These are phyloP conservation scores for Hymenoscyphus albidus DNA, from an alignment of 2,329 filamentous ascomycete species.

Conservation along the genomic window DNA sequence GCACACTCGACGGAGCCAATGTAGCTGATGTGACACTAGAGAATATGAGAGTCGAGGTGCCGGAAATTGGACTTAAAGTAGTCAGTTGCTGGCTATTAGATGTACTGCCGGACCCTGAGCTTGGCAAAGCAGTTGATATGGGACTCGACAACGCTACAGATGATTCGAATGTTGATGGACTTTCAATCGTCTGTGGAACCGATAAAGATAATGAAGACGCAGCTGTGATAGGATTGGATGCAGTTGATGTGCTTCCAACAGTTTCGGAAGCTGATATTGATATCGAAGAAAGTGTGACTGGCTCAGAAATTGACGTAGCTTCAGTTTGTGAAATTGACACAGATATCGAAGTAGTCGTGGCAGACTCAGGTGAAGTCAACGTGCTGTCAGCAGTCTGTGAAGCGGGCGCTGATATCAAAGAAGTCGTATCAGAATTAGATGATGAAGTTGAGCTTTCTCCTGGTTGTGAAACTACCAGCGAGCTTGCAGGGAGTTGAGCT, in stretches of 20 bases:
- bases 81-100: background rate
- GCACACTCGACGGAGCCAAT: constrained; percentile 12
- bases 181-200: too few relatives aligned
- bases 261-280: background rate
- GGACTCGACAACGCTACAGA: background rate
- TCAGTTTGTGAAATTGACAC: background rate
- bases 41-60: background rate
- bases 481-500: background rate
- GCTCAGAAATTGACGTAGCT: background rate
- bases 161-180: too few relatives aligned
- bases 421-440: background rate
- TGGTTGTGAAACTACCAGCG: background rate
- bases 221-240: background rate
- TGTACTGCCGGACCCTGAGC: background rate
- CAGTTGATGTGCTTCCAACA: background rate
- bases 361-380: background rate
- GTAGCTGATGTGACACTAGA: constrained; percentile 10
- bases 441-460: background rate
- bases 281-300: background rate
- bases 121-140: background rate
- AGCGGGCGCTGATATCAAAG: background rate
- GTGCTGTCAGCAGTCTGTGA: background rate
- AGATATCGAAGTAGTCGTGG: background rate
- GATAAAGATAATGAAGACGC: background rate
- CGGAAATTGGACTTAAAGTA: background rate